phyloP scores from a whole-genome alignment of 2,329 filamentous ascomycete species.

The Claviceps monticola region DNA sequence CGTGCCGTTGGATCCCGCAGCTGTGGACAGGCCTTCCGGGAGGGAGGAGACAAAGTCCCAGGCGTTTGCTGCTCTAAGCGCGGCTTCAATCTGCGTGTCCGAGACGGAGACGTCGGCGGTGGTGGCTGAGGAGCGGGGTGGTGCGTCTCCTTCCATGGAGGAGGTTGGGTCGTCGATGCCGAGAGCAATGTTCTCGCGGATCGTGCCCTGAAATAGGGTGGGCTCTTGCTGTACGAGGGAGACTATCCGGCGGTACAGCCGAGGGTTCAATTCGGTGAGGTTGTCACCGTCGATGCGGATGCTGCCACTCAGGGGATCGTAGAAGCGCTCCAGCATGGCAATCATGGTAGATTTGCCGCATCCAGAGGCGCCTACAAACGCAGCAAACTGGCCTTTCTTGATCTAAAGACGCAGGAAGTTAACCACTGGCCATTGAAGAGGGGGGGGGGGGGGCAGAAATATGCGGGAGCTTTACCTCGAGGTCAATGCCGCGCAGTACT shows the following conservation, averaged over 20 bases:
- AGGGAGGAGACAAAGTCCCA: constrained; percentile 57
- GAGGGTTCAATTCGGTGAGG: constrained; percentile 27
- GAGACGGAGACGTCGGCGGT: constrained; percentile 11
- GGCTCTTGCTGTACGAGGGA: constrained; percentile 46
- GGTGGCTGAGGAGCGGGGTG: constrained; percentile 10
- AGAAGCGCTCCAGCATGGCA: constrained; percentile 33
- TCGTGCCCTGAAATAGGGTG: constrained; percentile 62
- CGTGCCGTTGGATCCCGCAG: constrained; percentile 50
- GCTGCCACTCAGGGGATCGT: constrained; percentile 28
- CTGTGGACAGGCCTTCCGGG: constrained; percentile 79
- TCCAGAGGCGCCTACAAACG: constrained; percentile 41
- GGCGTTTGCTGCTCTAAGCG: constrained; percentile 33
- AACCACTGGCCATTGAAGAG: no score
- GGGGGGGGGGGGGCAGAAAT: no score
- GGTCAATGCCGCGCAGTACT: constrained; percentile 29
- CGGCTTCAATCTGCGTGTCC: constrained; percentile 24
- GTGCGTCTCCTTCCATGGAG: constrained; percentile 7
- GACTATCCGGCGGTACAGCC: constrained; percentile 36
- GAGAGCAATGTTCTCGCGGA: constrained; percentile 61
- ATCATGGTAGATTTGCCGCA: constrained; percentile 50
- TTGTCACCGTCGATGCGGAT: constrained; percentile 33
- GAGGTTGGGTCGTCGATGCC: constrained; percentile 8
- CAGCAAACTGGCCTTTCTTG: constrained; percentile 34
- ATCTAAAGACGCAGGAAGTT: constrained; percentile 14
- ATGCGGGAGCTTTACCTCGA: constrained; percentile 14